A percentile compares a stretch with the other conserved stretches of the same genome.
Evolutionary conservation across 441 rosid species (phyloP).

Genomic region (Omphalea diandra): DNA sequence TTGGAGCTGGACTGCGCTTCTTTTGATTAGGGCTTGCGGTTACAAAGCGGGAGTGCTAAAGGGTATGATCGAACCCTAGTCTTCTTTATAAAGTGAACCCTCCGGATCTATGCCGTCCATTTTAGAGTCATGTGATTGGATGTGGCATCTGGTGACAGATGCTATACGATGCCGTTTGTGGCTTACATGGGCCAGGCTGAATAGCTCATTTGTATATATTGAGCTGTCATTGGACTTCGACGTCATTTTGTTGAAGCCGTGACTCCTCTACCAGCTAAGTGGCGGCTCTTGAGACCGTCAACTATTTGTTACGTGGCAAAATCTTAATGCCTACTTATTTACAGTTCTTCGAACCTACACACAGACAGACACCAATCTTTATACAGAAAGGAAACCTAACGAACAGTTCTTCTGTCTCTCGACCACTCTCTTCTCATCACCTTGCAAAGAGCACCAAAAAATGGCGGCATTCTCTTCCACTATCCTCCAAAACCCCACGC

Average conservation of each 20-base stretch:
- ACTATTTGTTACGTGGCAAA: neutral
- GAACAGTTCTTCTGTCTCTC: too few species aligned
- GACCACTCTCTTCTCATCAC: neutral
- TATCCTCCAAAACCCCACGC: constrained; percentile 13
- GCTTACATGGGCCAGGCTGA: too few species aligned
- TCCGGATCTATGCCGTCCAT: constrained; percentile 28
- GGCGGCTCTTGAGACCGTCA: neutral
- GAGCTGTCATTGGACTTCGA: neutral
- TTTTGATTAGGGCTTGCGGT: constrained; percentile 16
- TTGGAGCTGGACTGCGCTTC: constrained; percentile 24
- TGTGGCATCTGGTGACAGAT: neutral
- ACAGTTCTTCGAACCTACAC: too few species aligned
- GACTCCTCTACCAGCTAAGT: too few species aligned
- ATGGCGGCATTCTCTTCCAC: constrained; percentile 26
- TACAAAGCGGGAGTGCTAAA: neutral
- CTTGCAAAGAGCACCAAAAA: neutral
- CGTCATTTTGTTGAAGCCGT: too few species aligned
- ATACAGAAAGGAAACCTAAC: too few species aligned
- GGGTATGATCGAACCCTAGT: constrained; percentile 5
- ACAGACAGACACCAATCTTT: too few species aligned
- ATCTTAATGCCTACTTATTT: neutral
- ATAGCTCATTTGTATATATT: neutral
- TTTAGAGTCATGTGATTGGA: neutral
- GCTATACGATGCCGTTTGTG: too few species aligned
- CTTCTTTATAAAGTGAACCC: constrained; percentile 12